Base-by-base conservation (phyloP, 2,329 filamentous ascomycete genomes). In the Graphilbum sp. region DNA sequence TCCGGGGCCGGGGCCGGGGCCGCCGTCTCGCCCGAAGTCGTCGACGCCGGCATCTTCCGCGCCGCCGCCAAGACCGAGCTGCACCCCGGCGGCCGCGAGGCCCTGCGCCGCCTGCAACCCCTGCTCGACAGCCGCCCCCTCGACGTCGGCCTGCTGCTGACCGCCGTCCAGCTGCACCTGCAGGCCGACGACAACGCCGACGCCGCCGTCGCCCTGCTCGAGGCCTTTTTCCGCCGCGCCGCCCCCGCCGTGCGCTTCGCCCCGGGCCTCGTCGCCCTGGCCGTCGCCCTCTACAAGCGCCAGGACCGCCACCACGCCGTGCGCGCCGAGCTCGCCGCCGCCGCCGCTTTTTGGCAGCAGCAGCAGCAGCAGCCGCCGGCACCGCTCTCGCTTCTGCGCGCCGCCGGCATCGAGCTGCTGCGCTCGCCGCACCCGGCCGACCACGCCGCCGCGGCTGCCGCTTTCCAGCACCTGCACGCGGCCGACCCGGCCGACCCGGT, bases 381-480 rank as follows among this genome's bases (percentile, higher is more conserved):
- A 2, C 55, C 75, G 0, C 58, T 67, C n/a, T 71, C 80, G 1
- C 70, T 96, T 6, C 66, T 93, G 36, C 75, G 77, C 41, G 83
- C 86, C 39, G 85, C 87, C 8, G 88, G 83, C n/a, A 69, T 79
- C 32, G 77, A 85, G 35, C 71, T 96, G 10, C 72, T 95, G 35
- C 75, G 79, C 46, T 93, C 84, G 0, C 71, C 77, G 7, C 71
- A 77, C 35, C 54, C 65, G 1, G 67, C 78, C 15, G 82, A 94
- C 46, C 61, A 85, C 20, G 56, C 67, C 13, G 64, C 74, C 0
- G 87, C 90, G 0, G 75, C 75, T 3, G 70, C 80, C n/a, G 78
- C 90, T 8, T 96, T 96, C 57, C 67, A 72, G 37, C 69, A 69
- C 35, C 67, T 96, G 12, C 71, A 79, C 45, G 59, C 70, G 3